Percentiles rank a stretch among this genome's conserved stretches.
These are phyloP conservation scores for Populus tomentosa DNA, from an alignment of 441 rosid species.

Conservation along the genomic window DNA sequence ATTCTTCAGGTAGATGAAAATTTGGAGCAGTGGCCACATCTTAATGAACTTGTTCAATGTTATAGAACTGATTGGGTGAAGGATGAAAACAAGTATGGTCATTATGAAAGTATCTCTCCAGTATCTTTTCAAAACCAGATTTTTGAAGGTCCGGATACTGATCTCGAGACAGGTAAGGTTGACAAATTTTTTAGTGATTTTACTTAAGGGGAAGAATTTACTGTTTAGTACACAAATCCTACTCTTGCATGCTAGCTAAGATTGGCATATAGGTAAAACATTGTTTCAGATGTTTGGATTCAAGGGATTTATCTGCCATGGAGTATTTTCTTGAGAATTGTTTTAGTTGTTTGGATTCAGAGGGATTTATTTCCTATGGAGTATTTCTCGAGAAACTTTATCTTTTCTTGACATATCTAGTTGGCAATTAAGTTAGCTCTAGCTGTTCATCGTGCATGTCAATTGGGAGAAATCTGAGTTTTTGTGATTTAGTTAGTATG, in stretches of 20 bases:
- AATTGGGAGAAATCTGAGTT: neutral
- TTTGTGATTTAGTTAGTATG: neutral
- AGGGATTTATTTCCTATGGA: neutral
- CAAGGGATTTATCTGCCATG: neutral
- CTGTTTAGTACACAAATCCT: neutral
- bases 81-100: slow-evolving; percentile 94
- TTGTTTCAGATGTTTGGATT: neutral
- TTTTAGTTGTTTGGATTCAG: neutral
- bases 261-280: neutral
- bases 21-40: slow-evolving; percentile 97
- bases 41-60: slow-evolving; percentile 82
- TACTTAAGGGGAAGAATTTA: neutral
- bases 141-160: slow-evolving; percentile 98
- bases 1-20: slow-evolving; percentile 71
- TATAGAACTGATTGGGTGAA: slow-evolving; percentile 90
- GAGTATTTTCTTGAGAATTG: neutral
- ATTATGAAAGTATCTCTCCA: slow-evolving; percentile 59
- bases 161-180: slow-evolving; percentile 80
- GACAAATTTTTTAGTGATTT: neutral
- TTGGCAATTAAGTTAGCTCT: neutral
- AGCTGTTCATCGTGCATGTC: neutral
- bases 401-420: neutral
- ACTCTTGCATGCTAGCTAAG: neutral
- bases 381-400: neutral
- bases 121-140: slow-evolving; percentile 77